Conservation (phyloP, 495 filamentous ascomycete genomes). For the Talaromyces stipitatus region DNA sequence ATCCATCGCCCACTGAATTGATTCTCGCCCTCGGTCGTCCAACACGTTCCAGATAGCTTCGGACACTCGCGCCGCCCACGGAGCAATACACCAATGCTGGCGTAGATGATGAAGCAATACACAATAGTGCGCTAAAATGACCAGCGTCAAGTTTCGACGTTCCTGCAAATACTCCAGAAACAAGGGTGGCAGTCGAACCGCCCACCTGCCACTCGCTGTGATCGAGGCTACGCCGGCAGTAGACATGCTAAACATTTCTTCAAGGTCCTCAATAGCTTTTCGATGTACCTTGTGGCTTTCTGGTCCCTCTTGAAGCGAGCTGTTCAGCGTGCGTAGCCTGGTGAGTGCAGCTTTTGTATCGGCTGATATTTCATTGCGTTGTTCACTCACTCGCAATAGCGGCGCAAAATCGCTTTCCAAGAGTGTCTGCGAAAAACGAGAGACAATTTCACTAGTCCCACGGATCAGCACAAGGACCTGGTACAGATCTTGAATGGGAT, state of each 20-base stretch:
- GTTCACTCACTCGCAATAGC: background rate
- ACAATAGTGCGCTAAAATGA: slow-evolving; percentile 41
- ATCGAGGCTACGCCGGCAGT: background rate
- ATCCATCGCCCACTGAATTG: background rate
- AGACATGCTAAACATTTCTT: background rate
- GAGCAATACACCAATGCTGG: slow-evolving; percentile 40
- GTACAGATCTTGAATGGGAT: background rate
- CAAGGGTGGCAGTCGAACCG: slow-evolving; percentile 37
- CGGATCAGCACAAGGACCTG: background rate
- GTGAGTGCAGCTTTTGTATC: background rate
- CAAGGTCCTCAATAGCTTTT: background rate
- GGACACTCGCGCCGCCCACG: slow-evolving; percentile 30
- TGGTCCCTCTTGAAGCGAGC: background rate
- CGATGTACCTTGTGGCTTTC: background rate
- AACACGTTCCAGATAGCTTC: slow-evolving; percentile 24
- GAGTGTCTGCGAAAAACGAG: background rate
- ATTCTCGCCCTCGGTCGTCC: background rate
- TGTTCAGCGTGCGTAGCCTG: background rate
- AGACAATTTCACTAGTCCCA: background rate
- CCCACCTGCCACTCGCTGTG: slow-evolving; percentile 26
- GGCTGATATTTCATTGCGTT: background rate
- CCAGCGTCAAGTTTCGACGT: slow-evolving; percentile 44
- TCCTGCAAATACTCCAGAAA: slow-evolving; percentile 45
- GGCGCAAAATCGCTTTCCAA: background rate
- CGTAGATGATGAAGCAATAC: slow-evolving; percentile 32